A percentile compares a stretch with the other conserved stretches of the same genome.
These are phyloP conservation scores for Dichomitus squalens DNA, from an alignment of 1,284 basidiomycete species.

Conservation along the genomic window DNA sequence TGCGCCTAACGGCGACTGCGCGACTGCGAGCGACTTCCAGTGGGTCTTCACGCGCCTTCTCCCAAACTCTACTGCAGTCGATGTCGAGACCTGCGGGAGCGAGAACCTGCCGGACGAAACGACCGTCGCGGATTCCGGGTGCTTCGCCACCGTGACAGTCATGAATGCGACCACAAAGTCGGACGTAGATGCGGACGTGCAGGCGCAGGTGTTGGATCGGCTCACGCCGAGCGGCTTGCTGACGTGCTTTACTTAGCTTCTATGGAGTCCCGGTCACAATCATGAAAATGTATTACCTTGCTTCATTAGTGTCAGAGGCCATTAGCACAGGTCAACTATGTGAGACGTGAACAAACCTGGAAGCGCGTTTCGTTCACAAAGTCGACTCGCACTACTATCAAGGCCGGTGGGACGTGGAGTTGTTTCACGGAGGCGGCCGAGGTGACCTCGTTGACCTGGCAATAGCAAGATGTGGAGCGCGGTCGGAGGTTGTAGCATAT, in stretches of 20 bases:
- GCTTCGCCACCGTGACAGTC: constrained; percentile 50
- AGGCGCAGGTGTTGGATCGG: constrained; percentile 41
- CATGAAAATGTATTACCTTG: too few relatives aligned
- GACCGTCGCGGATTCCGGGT: constrained; percentile 32
- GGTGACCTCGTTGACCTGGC: too few relatives aligned
- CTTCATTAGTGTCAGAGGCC: too few relatives aligned
- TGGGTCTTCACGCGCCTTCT: constrained; percentile 50
- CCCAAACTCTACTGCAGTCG: constrained; percentile 32
- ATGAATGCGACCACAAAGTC: constrained; percentile 46
- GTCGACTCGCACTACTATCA: too few relatives aligned
- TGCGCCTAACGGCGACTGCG: constrained; percentile 30
- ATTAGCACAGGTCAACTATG: too few relatives aligned
- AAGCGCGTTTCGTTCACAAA: too few relatives aligned
- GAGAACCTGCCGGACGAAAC: constrained; percentile 37
- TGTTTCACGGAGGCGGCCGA: too few relatives aligned
- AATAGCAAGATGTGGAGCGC: too few relatives aligned
- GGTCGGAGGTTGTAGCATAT: too few relatives aligned
- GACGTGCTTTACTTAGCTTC: constrained; percentile 1
- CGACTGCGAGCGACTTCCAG: constrained; percentile 38
- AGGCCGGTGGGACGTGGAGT: too few relatives aligned
- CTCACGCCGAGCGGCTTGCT: constrained; percentile 23
- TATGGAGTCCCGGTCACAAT: too few relatives aligned
- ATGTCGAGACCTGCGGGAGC: constrained; percentile 47
- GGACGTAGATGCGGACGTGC: constrained; percentile 44
- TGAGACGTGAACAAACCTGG: too few relatives aligned